phyloP scores from a whole-genome alignment of 2,329 filamentous ascomycete species.

The Cytospora piceicola region DNA sequence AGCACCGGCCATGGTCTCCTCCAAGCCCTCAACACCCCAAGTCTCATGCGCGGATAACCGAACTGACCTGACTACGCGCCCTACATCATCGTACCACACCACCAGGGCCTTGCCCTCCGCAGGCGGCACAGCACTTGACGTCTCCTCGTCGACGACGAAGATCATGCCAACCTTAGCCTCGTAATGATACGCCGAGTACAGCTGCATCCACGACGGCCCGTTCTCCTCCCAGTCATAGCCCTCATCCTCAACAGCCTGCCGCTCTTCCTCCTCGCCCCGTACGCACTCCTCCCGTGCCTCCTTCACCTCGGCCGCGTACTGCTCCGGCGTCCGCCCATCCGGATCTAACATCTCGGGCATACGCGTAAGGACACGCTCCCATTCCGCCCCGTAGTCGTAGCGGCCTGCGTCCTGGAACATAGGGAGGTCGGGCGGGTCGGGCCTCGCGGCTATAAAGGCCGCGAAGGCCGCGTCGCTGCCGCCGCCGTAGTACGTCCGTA shows the following conservation, averaged over 20 bases:
- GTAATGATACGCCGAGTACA: neutral
- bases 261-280: neutral
- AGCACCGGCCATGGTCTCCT: neutral
- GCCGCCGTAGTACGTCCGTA: neutral
- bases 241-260: neutral
- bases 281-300: neutral
- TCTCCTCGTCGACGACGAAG: neutral
- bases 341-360: neutral
- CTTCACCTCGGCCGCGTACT: neutral
- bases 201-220: neutral
- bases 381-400: neutral
- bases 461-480: neutral
- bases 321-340: neutral
- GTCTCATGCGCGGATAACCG: neutral
- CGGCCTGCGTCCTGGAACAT: neutral
- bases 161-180: neutral
- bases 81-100: neutral
- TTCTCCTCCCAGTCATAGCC: neutral
- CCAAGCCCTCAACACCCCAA: neutral
- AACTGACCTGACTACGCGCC: neutral
- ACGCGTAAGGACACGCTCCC: constrained; percentile 8
- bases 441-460: neutral
- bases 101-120: neutral
- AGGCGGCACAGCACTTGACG: neutral
- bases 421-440: neutral